Percentiles rank a stretch among this genome's conserved stretches.
Conservation (phyloP, 208 protist species). For the Trypanosomatidae sp. region DNA sequence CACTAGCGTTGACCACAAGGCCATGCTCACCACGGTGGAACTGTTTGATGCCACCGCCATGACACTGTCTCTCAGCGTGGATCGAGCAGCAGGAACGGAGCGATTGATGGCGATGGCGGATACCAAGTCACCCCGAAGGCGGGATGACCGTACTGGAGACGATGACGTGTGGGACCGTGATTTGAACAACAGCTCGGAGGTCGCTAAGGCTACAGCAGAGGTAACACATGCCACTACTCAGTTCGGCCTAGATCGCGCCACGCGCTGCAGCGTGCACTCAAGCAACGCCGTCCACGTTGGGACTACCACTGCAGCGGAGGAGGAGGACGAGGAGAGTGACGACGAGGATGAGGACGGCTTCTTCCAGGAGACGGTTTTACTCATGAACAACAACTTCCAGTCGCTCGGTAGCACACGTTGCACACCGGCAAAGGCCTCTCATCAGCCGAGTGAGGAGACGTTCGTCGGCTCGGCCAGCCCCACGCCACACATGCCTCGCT, state of each 20-base stretch:
- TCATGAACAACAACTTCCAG: slow-evolving; percentile 29
- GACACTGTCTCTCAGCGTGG: slow-evolving; percentile 15
- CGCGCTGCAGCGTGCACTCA: neutral
- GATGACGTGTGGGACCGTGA: slow-evolving; percentile 1
- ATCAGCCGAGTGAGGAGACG: slow-evolving; percentile 4
- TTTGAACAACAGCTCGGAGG: neutral
- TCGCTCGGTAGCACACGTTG: slow-evolving; percentile 30
- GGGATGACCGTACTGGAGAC: neutral
- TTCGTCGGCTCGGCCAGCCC: slow-evolving; percentile 6
- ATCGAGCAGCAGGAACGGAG: slow-evolving; percentile 1
- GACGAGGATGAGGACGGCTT: slow-evolving; percentile 33
- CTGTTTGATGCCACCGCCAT: slow-evolving; percentile 18
- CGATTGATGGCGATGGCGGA: neutral
- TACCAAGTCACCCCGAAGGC: neutral
- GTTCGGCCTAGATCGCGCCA: neutral
- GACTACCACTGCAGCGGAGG: neutral
- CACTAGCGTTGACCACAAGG: neutral
- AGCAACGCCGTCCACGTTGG: neutral
- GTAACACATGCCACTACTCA: no score
- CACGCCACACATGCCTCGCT: slow-evolving; percentile 8
- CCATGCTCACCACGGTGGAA: slow-evolving; percentile 6
- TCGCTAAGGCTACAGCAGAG: neutral
- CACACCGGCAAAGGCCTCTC: slow-evolving; percentile 13
- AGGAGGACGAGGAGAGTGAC: slow-evolving; percentile 19
- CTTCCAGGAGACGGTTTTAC: slow-evolving; percentile 36